Conservation (phyloP, 1,284 basidiomycete genomes). For the Ceratobasidium sp. region DNA sequence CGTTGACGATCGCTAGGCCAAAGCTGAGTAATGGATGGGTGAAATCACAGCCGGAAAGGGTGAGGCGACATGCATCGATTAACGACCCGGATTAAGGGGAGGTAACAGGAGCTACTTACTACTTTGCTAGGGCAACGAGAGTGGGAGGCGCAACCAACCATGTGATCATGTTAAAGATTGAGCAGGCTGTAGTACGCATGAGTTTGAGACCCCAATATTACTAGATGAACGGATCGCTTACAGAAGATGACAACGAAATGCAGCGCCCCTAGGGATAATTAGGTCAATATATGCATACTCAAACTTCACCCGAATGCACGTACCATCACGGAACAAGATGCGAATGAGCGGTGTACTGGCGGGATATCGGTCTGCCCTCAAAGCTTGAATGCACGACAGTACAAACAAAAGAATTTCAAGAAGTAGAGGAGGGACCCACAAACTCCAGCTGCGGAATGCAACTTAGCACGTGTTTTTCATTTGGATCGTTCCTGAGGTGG, state of each 20-base stretch:
- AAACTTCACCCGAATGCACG: neutral
- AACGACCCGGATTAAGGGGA: too few relatives aligned
- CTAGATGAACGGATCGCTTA: too few relatives aligned
- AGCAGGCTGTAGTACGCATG: too few relatives aligned
- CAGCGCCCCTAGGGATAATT: conserved; percentile 31
- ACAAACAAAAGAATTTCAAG: conserved; percentile 37
- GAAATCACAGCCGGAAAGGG: neutral
- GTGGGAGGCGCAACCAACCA: conserved; percentile 37
- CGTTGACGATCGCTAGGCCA: conserved; percentile 35
- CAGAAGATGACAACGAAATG: conserved; percentile 34
- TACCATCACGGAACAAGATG: conserved; percentile 39
- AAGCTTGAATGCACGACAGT: conserved; percentile 27
- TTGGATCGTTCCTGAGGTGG: neutral
- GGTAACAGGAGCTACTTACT: too few relatives aligned
- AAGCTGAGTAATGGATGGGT: conserved; percentile 38
- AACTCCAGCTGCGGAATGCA: conserved; percentile 16
- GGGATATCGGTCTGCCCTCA: conserved; percentile 11
- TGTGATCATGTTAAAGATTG: conserved; percentile 37
- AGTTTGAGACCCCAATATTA: too few relatives aligned
- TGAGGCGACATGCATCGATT: too few relatives aligned
- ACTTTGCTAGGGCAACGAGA: conserved; percentile 38
- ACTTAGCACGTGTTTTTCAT: neutral
- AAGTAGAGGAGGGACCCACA: conserved; percentile 34
- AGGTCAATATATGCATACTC: neutral
- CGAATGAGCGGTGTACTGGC: conserved; percentile 10